Evolutionary conservation across 2,329 filamentous ascomycete genomes (phyloP).

Genomic region (Bertia moriformis): DNA sequence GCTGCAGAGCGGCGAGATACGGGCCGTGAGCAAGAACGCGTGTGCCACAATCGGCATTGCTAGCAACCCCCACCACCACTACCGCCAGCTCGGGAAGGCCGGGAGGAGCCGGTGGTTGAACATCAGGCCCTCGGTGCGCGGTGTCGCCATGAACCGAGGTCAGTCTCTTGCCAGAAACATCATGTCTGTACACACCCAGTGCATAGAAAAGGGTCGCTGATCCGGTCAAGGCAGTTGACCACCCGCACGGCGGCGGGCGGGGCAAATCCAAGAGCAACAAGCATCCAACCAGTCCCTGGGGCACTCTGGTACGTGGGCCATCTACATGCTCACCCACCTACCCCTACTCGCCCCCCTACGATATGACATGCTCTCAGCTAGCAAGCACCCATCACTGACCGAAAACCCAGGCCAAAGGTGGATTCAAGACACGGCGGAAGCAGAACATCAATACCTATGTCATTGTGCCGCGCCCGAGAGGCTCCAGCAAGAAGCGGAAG

Average conservation of each 20-base stretch:
- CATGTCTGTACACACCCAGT: no score
- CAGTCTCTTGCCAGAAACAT: no score
- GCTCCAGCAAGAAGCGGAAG: background rate
- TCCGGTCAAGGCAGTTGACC: no score
- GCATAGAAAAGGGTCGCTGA: no score
- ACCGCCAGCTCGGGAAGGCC: constrained; percentile 83
- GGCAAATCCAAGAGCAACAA: constrained; percentile 99
- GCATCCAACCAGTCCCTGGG: constrained; percentile 91
- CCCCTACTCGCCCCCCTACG: background rate
- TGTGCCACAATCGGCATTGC: constrained; percentile 88
- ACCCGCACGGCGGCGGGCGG: constrained; percentile 96
- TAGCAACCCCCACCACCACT: constrained; percentile 86
- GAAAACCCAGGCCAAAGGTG: constrained; percentile 51
- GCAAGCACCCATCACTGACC: constrained; percentile 11
- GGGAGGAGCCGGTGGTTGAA: constrained; percentile 87
- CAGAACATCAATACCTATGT: constrained; percentile 85
- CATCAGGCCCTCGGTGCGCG: constrained; percentile 86
- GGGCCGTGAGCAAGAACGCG: constrained; percentile 78
- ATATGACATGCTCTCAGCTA: background rate
- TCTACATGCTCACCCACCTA: constrained; percentile 2
- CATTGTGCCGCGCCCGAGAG: constrained; percentile 51
- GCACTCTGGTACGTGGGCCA: constrained; percentile 75
- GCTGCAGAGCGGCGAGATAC: constrained; percentile 82
- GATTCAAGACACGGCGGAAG: constrained; percentile 82
- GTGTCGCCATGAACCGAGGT: constrained; percentile 97